A percentile compares a stretch with the other conserved stretches of the same genome.
Evolutionary conservation across 2,329 filamentous ascomycete genomes (phyloP).

Genomic region (Aspergillus fumigatiaffinis): DNA sequence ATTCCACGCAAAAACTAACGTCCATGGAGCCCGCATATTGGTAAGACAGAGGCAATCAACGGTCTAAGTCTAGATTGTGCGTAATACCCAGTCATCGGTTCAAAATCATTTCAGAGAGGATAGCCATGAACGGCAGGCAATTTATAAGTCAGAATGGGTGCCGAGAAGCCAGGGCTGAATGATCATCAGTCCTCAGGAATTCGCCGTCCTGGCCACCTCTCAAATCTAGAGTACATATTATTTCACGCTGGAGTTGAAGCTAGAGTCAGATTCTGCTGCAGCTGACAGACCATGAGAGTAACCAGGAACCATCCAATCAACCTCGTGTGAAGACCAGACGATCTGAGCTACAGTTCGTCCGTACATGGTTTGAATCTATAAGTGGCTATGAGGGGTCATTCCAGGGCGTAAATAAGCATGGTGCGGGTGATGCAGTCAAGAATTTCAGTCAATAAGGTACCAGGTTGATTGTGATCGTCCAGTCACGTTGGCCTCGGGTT

Average conservation of each 20-base stretch:
- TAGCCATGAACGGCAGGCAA: background rate
- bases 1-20: background rate
- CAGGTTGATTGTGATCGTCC: background rate
- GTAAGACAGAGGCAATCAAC: background rate
- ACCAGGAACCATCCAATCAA: background rate
- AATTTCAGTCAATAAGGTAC: background rate
- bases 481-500: background rate
- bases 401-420: background rate
- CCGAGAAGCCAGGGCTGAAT: background rate
- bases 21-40: background rate
- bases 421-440: background rate
- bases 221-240: background rate
- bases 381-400: background rate
- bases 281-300: background rate
- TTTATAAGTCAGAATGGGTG: background rate
- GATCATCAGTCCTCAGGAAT: background rate
- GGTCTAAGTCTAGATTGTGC: background rate
- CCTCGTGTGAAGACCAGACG: background rate
- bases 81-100: background rate
- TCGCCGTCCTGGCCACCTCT: background rate
- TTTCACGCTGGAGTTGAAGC: background rate
- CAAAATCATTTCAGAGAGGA: no score
- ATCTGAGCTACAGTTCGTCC: background rate
- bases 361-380: background rate
- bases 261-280: background rate